Conservation (phyloP, 2,329 filamentous ascomycete species). For the Aspergillus viridinutans region DNA sequence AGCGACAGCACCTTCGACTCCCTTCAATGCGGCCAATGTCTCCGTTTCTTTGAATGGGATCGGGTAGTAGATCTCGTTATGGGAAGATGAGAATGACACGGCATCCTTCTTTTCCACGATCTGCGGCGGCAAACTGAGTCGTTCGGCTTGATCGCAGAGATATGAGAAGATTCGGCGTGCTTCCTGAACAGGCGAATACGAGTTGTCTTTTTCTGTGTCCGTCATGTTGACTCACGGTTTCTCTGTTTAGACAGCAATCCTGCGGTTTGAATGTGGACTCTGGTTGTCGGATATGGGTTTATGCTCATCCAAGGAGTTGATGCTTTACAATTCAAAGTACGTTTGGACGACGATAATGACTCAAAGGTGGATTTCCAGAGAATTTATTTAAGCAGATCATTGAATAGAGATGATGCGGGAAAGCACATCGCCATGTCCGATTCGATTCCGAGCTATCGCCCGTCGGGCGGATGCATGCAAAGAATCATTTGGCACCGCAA, state of each 20-base stretch:
- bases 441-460: constrained; percentile 12
- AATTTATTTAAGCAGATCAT: background rate
- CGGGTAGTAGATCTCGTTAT: constrained; percentile 38
- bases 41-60: constrained; percentile 52
- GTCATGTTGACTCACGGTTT: constrained; percentile 11
- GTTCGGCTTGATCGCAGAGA: constrained; percentile 33
- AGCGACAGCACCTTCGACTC: constrained; percentile 56
- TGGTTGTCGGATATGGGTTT: background rate
- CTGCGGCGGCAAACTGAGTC: constrained; percentile 29
- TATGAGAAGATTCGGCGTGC: constrained; percentile 34
- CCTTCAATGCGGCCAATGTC: constrained; percentile 54
- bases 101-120: constrained; percentile 28
- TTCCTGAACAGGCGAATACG: constrained; percentile 34
- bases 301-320: background rate
- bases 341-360: background rate
- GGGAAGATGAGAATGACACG: constrained; percentile 34
- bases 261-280: background rate
- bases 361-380: background rate
- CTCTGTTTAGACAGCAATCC: background rate
- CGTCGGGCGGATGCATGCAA: constrained; percentile 11
- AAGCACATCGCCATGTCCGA: background rate
- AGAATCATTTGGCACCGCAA: background rate
- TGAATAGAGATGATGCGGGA: background rate
- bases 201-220: constrained; percentile 7
- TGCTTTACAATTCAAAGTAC: background rate